A percentile compares a stretch with the other conserved stretches of the same genome.
Evolutionary conservation across 352 stramenopile genomes (phyloP).

Genomic region (Globisporangium uncinulatum): DNA sequence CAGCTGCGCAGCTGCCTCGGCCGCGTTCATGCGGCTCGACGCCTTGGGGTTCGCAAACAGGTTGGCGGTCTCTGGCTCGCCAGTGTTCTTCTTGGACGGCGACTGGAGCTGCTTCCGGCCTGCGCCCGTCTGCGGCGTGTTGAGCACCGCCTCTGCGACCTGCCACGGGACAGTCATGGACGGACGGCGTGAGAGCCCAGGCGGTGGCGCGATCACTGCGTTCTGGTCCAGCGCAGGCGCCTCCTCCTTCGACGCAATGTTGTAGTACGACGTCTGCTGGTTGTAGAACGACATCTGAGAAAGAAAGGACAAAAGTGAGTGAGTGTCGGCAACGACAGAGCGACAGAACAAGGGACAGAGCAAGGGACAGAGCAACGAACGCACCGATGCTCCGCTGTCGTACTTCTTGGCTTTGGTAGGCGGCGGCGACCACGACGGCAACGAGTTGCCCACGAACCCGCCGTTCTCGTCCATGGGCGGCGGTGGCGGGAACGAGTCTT

Average conservation of each 20-base stretch:
- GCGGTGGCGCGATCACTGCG: conserved; percentile 53
- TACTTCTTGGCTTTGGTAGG: conserved; percentile 66
- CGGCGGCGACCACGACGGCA: conserved; percentile 81
- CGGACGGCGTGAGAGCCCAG: conserved; percentile 62
- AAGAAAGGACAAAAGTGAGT: neutral
- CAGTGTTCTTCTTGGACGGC: conserved; percentile 19
- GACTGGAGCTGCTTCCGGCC: conserved; percentile 59
- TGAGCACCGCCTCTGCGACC: conserved; percentile 75
- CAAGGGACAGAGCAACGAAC: neutral
- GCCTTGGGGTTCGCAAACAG: conserved; percentile 24
- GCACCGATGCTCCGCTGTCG: conserved; percentile 25
- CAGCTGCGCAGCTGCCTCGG: conserved; percentile 60
- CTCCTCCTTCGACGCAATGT: conserved; percentile 63
- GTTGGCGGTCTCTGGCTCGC: conserved; percentile 26
- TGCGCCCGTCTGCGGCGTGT: conserved; percentile 67
- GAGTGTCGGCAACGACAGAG: neutral
- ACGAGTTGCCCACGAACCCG: conserved; percentile 50
- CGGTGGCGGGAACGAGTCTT: conserved; percentile 71
- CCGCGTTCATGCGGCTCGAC: conserved; percentile 33
- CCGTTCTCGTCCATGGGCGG: conserved; percentile 60
- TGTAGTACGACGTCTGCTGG: conserved; percentile 68
- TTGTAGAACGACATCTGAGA: conserved; percentile 55
- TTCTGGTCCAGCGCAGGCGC: conserved; percentile 51
- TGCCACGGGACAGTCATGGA: conserved; percentile 87
- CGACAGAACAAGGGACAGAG: neutral